These are phyloP conservation scores for Backusella australiensis DNA, from an alignment of 192 early-diverging fungal genomes.

Conservation along the genomic window DNA sequence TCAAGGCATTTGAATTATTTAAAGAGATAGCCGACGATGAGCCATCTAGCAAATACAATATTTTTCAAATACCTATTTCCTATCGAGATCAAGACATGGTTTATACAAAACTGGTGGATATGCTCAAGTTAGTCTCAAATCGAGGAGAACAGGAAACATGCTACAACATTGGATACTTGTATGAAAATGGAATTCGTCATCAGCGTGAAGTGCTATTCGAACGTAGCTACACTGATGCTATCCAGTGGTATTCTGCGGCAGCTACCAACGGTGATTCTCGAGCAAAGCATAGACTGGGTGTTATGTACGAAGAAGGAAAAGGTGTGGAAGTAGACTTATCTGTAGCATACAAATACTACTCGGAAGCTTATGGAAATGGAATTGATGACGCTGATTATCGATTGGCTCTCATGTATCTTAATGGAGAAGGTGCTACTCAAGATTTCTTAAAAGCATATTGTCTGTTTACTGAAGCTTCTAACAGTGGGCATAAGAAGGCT, in stretches of 20 bases:
- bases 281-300: not conserved
- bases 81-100: not conserved
- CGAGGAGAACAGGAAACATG: rapidly evolving
- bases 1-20: not conserved
- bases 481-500: not conserved
- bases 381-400: not conserved
- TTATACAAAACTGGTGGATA: not conserved
- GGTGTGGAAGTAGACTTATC: not conserved
- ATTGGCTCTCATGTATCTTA: not conserved
- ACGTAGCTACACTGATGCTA: not conserved
- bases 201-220: no score
- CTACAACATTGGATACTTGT: not conserved
- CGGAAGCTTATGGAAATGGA: not conserved
- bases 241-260: not conserved
- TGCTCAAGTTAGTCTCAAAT: not conserved
- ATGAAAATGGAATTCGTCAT: no score
- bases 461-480: no score
- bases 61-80: not conserved
- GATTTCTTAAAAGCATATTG: no score
- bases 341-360: not conserved
- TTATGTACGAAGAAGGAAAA: not conserved
- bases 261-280: not conserved
- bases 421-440: no score
- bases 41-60: not conserved
- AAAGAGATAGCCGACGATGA: not conserved